Conservation (phyloP, 2,329 filamentous ascomycete species). For the Colletotrichum truncatum region DNA sequence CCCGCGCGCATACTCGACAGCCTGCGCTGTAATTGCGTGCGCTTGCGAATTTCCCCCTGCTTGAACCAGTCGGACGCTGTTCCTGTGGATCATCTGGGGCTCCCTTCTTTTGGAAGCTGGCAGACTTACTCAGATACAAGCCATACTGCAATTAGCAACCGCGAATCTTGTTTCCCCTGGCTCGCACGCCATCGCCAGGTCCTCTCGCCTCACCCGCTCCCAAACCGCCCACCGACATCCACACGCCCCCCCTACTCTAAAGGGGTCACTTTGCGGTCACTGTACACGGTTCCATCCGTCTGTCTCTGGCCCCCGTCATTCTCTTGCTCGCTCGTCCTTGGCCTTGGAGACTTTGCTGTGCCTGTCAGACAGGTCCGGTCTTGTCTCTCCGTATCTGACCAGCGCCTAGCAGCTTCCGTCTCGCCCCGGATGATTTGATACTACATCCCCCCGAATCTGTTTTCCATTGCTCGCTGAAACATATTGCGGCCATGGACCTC, state of each 20-base stretch:
- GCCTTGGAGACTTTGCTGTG: slow-evolving; percentile 2
- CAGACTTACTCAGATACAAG: neutral
- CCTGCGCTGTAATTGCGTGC: slow-evolving; percentile 11
- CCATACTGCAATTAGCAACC: slow-evolving; percentile 3
- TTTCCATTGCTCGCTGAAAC: slow-evolving; percentile 15
- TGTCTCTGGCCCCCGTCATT: neutral
- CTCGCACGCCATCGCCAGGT: slow-evolving; percentile 31
- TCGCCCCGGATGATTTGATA: slow-evolving; percentile 26
- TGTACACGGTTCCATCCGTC: neutral
- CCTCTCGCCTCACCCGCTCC: slow-evolving; percentile 28
- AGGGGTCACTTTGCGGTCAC: slow-evolving; percentile 14
- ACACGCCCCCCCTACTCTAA: too few species aligned
- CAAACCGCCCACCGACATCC: slow-evolving; percentile 11
- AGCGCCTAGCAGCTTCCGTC: neutral
- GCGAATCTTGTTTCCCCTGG: slow-evolving; percentile 25
- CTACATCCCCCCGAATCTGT: neutral
- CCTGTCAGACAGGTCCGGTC: too few species aligned
- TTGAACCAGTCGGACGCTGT: slow-evolving; percentile 24
- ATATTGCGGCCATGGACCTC: slow-evolving; percentile 29
- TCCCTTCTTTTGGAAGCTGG: slow-evolving; percentile 17
- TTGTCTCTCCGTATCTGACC: neutral
- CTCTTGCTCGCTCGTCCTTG: neutral
- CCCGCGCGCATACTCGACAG: slow-evolving; percentile 13
- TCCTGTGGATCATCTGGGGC: slow-evolving; percentile 26
- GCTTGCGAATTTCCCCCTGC: slow-evolving; percentile 9